Conservation (phyloP, 1,139 yeast genomes). For the Geotrichum carabidarum region DNA sequence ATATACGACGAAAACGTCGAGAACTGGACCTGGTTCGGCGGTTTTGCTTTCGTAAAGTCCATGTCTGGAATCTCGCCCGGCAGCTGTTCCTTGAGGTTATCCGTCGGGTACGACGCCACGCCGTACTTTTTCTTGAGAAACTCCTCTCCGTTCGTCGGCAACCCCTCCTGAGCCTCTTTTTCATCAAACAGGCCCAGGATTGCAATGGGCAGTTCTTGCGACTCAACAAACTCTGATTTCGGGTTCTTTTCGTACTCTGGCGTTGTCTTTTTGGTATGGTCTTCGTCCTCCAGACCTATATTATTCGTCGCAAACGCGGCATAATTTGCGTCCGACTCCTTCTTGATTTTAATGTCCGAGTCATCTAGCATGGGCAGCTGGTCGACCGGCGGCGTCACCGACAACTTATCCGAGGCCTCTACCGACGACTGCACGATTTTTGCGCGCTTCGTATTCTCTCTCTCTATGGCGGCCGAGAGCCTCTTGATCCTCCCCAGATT, state of each 20-base stretch:
- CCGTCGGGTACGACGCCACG: conserved; percentile 82
- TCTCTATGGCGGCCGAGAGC: conserved; percentile 14
- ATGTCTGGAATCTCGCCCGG: conserved; percentile 87
- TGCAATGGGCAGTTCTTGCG: conserved; percentile 66
- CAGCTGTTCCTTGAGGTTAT: conserved; percentile 64
- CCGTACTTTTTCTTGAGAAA: conserved; percentile 73
- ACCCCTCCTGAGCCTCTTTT: conserved; percentile 47
- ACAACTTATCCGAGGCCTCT: neutral
- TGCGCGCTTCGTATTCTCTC: conserved; percentile 15
- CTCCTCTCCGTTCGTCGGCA: conserved; percentile 62
- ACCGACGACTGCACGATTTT: conserved; percentile 3
- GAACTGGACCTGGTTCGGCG: conserved; percentile 87
- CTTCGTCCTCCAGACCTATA: conserved; percentile 11
- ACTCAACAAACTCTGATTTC: conserved; percentile 67
- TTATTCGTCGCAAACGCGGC: conserved; percentile 8
- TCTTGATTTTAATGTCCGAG: conserved; percentile 10
- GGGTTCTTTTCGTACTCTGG: conserved; percentile 68
- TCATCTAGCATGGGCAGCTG: neutral
- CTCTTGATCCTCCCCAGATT: conserved; percentile 15
- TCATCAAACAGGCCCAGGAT: conserved; percentile 71
- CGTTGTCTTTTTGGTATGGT: conserved; percentile 15
- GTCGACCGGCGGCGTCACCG: neutral
- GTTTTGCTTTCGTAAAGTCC: conserved; percentile 82
- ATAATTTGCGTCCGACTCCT: conserved; percentile 10
- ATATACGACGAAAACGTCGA: conserved; percentile 79